Percentiles rank a stretch among this genome's conserved stretches.
Conservation (phyloP, 2,329 filamentous ascomycete species). For the Aspergillus sp. region DNA sequence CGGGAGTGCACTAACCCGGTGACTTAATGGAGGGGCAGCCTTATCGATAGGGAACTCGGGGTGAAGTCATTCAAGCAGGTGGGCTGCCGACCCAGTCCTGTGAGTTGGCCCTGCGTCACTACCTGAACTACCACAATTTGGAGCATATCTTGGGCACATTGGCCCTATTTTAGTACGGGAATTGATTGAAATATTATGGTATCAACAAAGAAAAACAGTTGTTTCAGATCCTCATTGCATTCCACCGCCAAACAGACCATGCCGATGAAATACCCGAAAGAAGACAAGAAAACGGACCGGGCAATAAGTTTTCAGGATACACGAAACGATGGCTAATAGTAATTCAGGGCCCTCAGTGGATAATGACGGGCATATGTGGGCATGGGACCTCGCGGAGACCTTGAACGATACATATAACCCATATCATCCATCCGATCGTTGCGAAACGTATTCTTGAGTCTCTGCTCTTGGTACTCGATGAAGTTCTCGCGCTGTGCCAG, state of each 20-base stretch:
- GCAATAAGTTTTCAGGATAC: background rate
- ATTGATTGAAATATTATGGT: background rate
- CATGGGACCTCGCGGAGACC: constrained; percentile 20
- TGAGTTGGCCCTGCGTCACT: constrained; percentile 11
- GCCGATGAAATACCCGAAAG: background rate
- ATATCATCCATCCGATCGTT: constrained; percentile 16
- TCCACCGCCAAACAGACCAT: background rate
- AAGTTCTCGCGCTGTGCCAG: constrained; percentile 8
- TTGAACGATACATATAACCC: constrained; percentile 11
- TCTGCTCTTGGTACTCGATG: constrained; percentile 17
- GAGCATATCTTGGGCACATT: background rate
- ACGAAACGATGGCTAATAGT: background rate
- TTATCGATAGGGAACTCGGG: constrained; percentile 24
- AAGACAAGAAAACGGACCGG: background rate
- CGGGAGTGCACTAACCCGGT: constrained; percentile 10
- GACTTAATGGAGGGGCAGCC: constrained; percentile 16
- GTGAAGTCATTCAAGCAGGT: background rate
- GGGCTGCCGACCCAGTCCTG: background rate
- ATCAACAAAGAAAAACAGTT: background rate
- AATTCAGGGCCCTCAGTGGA: constrained; percentile 11
- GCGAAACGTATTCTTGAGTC: constrained; percentile 18
- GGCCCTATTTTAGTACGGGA: background rate
- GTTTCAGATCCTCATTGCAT: background rate
- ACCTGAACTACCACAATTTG: background rate
- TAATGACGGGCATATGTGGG: constrained; percentile 17